Evolutionary conservation across 2,329 filamentous ascomycete species (phyloP), one percentile per base, ranked within the genome.

Genomic region (Cryphonectria carpinicola): DNA sequence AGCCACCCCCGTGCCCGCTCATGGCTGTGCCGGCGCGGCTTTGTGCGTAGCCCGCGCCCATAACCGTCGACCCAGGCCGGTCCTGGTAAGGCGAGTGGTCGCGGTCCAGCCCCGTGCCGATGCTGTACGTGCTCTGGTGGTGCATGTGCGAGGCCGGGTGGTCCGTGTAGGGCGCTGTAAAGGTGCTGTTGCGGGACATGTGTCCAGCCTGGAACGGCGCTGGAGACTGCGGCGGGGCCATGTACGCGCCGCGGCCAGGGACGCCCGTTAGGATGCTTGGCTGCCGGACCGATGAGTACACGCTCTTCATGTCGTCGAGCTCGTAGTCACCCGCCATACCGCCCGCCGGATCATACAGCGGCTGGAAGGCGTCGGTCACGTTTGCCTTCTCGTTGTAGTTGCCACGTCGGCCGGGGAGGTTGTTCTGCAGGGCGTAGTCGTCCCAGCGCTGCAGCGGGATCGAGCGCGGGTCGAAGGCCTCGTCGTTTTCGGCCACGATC

Each of bases 381-480:
- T 86, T 87, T 35, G 89, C 86, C 68, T 83, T 84, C 68, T 93
- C 92, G 52, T 84, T 82, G 67, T 85, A 84, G 41, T 89, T 87
- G 68, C 94, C 95, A 72, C 96, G 94, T 71, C 95, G 93, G 25
- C 96, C 96, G 46, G 96, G 96, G 10, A 99, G 90, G 76, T 93
- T 93, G 84, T 98, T 98, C 72, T 87, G 81, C 52, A 90, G 79
- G 8, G 96, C 96, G 76, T 99, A 99, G 80, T 98, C 96, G 79
- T 99, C 96, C 96, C 96, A 99, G 74, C 94, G 90, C 81, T 98
- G 95, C 17, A 98, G 88, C 43, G 96, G 96, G 78, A 99, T 96
- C 74, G 93, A 94, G 75, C 93, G 90, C 39, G 96, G 95, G 77
- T 99, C 94, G 78, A 97, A 99, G 13, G 87, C 89, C 79, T 96